Conservation (phyloP, 225 moss, liverwort and hornwort genomes). For the Sphagnum contortum region DNA sequence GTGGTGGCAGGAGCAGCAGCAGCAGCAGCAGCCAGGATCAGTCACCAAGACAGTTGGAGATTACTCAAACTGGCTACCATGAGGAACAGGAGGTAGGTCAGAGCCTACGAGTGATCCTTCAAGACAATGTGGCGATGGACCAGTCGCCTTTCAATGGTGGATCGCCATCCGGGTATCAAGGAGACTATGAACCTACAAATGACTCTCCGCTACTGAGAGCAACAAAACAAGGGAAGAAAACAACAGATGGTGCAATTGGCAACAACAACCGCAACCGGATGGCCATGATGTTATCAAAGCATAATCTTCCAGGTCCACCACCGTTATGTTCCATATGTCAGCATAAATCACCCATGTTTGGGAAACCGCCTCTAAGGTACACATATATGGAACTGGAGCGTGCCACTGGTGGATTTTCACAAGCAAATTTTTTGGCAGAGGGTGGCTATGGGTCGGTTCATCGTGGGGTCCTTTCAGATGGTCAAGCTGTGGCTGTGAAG, state of each 20-base stretch:
- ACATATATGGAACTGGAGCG: conserved; percentile 54
- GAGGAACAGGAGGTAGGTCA: conserved; percentile 16
- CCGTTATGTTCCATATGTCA: conserved; percentile 59
- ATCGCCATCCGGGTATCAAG: conserved; percentile 48
- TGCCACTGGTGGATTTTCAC: conserved; percentile 55
- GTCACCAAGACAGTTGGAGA: conserved; percentile 2
- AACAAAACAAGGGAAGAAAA: conserved; percentile 22
- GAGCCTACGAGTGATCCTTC: conserved; percentile 45
- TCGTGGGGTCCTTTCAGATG: conserved; percentile 47
- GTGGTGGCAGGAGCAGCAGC: conserved; percentile 10
- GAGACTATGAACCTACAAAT: conserved; percentile 40
- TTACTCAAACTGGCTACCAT: no score
- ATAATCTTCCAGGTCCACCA: conserved; percentile 55
- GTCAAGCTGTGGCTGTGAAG: conserved; percentile 62
- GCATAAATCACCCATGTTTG: conserved; percentile 57
- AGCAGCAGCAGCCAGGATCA: conserved; percentile 23
- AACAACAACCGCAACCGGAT: conserved; percentile 35
- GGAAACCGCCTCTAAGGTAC: conserved; percentile 62
- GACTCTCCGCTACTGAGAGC: conserved; percentile 21
- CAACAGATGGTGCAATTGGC: conserved; percentile 7
- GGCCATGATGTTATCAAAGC: conserved; percentile 36
- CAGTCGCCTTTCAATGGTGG: conserved; percentile 20
- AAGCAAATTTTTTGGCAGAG: conserved; percentile 55
- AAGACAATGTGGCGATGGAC: conserved; percentile 39
- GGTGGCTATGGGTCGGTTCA: conserved; percentile 69